Evolutionary conservation across 2,329 filamentous ascomycete genomes (phyloP).

Genomic region (Fusarium xylarioides): DNA sequence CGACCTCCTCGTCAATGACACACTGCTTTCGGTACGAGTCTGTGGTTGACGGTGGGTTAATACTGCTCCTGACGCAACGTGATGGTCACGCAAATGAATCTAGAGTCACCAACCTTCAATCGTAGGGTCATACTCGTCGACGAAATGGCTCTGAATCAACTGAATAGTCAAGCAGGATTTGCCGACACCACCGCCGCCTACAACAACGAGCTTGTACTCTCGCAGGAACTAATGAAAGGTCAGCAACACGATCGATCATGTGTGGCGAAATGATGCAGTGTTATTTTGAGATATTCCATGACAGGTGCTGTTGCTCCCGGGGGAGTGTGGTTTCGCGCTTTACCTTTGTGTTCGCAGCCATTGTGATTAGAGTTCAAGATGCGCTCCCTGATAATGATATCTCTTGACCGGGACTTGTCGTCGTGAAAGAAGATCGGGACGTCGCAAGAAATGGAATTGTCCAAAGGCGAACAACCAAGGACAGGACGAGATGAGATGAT

Average conservation of each 20-base stretch:
- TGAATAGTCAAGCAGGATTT: slow-evolving; percentile 99
- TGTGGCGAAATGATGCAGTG: not conserved
- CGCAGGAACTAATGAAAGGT: slow-evolving; percentile 72
- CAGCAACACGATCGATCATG: slow-evolving; percentile 26
- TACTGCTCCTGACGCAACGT: slow-evolving; percentile 28
- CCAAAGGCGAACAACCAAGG: slow-evolving; percentile 22
- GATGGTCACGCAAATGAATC: not conserved
- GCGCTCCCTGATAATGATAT: slow-evolving; percentile 30
- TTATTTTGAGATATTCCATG: not conserved
- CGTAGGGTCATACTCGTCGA: slow-evolving; percentile 99
- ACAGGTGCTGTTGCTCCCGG: not conserved
- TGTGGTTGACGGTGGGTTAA: slow-evolving; percentile 50
- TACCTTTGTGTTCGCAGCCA: slow-evolving; percentile 52
- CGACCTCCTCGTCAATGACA: slow-evolving; percentile 97
- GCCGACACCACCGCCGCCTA: slow-evolving; percentile 97
- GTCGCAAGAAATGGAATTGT: slow-evolving; percentile 30
- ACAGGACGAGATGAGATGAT: slow-evolving; percentile 4
- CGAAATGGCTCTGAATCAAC: slow-evolving; percentile 94
- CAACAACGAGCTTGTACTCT: slow-evolving; percentile 96
- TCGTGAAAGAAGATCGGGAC: slow-evolving; percentile 26
- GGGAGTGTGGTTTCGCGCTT: slow-evolving; percentile 4
- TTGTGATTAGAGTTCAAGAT: slow-evolving; percentile 40
- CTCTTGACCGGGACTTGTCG: slow-evolving; percentile 16
- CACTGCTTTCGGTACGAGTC: slow-evolving; percentile 99
- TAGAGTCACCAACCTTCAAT: slow-evolving; percentile 81